Conservation (phyloP, 2,329 filamentous ascomycete genomes). For the Falciphora oryzae region DNA sequence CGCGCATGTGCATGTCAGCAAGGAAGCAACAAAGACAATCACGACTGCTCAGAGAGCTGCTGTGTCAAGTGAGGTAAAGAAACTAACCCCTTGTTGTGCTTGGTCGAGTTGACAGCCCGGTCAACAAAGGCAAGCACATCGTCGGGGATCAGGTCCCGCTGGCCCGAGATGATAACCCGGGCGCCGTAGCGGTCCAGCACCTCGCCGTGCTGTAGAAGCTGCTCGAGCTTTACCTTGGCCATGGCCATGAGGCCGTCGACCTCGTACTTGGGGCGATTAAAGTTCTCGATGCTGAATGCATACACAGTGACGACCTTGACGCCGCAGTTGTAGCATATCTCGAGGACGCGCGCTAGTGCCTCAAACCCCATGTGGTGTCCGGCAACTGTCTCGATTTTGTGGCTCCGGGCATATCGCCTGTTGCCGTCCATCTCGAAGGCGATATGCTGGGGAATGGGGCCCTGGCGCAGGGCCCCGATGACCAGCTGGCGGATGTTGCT, state of each 20-base stretch:
- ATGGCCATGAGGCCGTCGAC: conserved; percentile 97
- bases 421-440: conserved; percentile 99
- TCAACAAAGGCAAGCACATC: conserved; percentile 90
- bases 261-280: conserved; percentile 93
- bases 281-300: conserved; percentile 98
- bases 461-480: conserved; percentile 83
- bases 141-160: conserved; percentile 73
- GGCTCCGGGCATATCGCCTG: conserved; percentile 79
- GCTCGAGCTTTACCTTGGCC: conserved; percentile 89
- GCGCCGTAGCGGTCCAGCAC: conserved; percentile 90
- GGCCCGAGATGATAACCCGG: conserved; percentile 76
- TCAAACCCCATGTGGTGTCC: conserved; percentile 96
- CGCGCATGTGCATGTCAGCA: background rate
- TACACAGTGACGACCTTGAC: conserved; percentile 97
- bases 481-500: conserved; percentile 74
- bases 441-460: conserved; percentile 87
- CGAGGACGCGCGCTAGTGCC: conserved; percentile 82
- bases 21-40: background rate
- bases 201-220: conserved; percentile 88
- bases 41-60: too few species aligned
- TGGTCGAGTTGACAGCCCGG: conserved; percentile 78
- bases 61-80: background rate
- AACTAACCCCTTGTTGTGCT: conserved; percentile 70
- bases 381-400: conserved; percentile 93
- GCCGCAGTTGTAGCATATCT: conserved; percentile 96